phyloP scores from a whole-genome alignment of 2,329 filamentous ascomycete genomes.

The Metarhizium humberi region DNA sequence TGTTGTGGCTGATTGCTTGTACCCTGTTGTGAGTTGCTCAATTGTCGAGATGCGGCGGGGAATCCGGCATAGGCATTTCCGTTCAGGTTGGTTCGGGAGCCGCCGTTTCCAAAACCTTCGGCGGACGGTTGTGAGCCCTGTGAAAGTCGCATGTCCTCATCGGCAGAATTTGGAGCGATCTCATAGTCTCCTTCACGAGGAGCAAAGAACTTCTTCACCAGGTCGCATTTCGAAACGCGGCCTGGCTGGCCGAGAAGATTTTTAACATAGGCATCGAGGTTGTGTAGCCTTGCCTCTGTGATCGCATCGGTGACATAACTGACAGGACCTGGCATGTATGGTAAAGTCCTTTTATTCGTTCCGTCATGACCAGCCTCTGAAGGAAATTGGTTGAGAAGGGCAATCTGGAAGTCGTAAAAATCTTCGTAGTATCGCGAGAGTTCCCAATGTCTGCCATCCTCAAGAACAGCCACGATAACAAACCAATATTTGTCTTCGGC shows the following conservation, averaged over 20 bases:
- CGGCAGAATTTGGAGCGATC: conserved; percentile 65
- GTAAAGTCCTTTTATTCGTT: conserved; percentile 59
- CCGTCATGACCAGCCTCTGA: conserved; percentile 84
- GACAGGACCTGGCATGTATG: conserved; percentile 96
- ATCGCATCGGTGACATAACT: conserved; percentile 98
- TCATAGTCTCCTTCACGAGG: conserved; percentile 89
- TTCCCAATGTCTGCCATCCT: conserved; percentile 88
- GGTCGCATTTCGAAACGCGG: conserved; percentile 73
- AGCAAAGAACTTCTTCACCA: conserved; percentile 86
- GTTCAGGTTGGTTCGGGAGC: conserved; percentile 55
- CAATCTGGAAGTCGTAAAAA: conserved; percentile 98
- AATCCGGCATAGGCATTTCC: conserved; percentile 44
- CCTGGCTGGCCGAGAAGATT: conserved; percentile 74
- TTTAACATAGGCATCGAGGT: conserved; percentile 92
- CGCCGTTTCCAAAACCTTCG: conserved; percentile 49
- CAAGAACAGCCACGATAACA: conserved; percentile 82
- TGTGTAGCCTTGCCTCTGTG: conserved; percentile 84
- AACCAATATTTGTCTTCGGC: conserved; percentile 99
- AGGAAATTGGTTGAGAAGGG: conserved; percentile 83
- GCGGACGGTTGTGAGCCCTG: conserved; percentile 60
- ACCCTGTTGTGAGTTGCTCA: conserved; percentile 31
- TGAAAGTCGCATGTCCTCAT: conserved; percentile 71
- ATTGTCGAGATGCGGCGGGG: conserved; percentile 37
- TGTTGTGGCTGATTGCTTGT: conserved; percentile 16
- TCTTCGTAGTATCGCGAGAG: conserved; percentile 93